Percentiles rank a stretch among this genome's conserved stretches.
Conservation (phyloP, 495 filamentous ascomycete genomes). For the Collariella sp. region DNA sequence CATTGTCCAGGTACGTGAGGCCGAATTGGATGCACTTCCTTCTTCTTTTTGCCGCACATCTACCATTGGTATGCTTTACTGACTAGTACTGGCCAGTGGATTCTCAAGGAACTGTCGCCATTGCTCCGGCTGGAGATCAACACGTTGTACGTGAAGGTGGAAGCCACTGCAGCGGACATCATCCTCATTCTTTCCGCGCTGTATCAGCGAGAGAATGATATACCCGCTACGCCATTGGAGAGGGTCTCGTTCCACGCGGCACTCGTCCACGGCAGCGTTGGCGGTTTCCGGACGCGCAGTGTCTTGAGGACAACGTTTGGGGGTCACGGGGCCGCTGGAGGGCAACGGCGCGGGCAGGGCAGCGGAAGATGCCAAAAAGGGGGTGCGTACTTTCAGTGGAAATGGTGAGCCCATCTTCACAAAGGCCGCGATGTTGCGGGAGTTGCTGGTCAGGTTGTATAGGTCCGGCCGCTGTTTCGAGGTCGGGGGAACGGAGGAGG, state of each 20-base stretch:
- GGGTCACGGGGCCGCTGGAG: too few species aligned
- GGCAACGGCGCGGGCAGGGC: too few species aligned
- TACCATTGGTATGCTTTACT: neutral
- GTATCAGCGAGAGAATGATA: neutral
- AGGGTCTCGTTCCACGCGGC: neutral
- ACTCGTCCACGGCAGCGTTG: neutral
- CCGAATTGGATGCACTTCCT: neutral
- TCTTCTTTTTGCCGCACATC: neutral
- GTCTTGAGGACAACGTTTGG: too few species aligned
- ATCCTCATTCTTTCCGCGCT: neutral
- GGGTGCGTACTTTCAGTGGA: too few species aligned
- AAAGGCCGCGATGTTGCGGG: too few species aligned
- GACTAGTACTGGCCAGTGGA: neutral
- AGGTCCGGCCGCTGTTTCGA: too few species aligned
- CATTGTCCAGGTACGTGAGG: neutral
- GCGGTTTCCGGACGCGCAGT: too few species aligned
- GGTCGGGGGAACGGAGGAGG: too few species aligned
- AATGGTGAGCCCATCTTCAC: too few species aligned
- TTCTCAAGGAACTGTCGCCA: neutral
- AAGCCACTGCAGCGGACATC: neutral
- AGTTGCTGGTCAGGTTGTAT: too few species aligned
- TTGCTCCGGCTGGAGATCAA: neutral
- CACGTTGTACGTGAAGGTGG: neutral
- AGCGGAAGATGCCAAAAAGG: too few species aligned
- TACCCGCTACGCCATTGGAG: neutral